Evolutionary conservation across 352 stramenopile species (phyloP).

Genomic region (Hyaloperonospora arabidopsidis): DNA sequence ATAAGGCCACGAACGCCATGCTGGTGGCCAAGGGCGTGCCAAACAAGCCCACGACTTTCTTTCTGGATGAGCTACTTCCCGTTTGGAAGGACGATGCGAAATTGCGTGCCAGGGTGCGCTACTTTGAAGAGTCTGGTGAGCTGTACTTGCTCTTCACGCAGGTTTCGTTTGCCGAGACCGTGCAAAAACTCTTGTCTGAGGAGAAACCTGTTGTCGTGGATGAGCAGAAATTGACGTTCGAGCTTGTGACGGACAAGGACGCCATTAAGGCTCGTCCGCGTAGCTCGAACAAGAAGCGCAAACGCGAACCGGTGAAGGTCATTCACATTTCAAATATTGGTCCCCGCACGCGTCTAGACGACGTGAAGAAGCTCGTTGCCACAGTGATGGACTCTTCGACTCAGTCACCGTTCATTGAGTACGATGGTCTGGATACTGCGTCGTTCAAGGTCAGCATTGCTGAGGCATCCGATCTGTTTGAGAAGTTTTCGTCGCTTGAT

Average conservation of each 20-base stretch:
- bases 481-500: slow-evolving; percentile 59
- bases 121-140: slow-evolving; percentile 51
- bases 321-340: slow-evolving; percentile 82
- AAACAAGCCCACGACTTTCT: slow-evolving; percentile 56
- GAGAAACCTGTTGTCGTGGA: slow-evolving; percentile 46
- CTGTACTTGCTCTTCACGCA: slow-evolving; percentile 80
- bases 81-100: slow-evolving; percentile 63
- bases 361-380: slow-evolving; percentile 79
- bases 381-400: slow-evolving; percentile 36
- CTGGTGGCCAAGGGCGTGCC: slow-evolving; percentile 79
- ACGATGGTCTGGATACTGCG: slow-evolving; percentile 65
- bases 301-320: slow-evolving; percentile 63
- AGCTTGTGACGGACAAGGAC: slow-evolving; percentile 65
- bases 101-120: slow-evolving; percentile 64
- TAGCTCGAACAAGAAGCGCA: slow-evolving; percentile 61
- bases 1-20: slow-evolving; percentile 77
- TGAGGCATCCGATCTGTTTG: slow-evolving; percentile 49
- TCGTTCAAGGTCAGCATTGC: slow-evolving; percentile 56
- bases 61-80: slow-evolving; percentile 59
- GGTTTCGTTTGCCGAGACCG: slow-evolving; percentile 52
- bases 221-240: slow-evolving; percentile 56
- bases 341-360: slow-evolving; percentile 55
- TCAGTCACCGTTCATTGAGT: slow-evolving; percentile 73
- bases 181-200: slow-evolving; percentile 37
- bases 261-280: slow-evolving; percentile 68